Evolutionary conservation across 192 early-diverging fungal genomes (phyloP).

Genomic region (Coemansia sp.): DNA sequence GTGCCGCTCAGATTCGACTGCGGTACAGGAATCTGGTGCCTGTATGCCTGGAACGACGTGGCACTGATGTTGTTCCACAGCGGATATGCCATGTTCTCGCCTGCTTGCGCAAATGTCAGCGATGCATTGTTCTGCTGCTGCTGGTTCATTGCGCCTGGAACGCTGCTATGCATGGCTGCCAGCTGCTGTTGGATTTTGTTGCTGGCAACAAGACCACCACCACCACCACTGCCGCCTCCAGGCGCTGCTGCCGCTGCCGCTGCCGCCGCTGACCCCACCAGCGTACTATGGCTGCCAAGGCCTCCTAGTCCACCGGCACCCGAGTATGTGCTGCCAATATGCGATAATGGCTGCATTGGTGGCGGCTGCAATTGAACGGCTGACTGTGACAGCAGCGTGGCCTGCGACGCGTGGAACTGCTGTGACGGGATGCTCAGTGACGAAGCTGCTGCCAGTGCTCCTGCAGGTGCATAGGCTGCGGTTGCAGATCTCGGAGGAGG

Average conservation of each 20-base stretch:
- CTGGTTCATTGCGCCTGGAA: neutral
- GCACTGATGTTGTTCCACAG: slow-evolving; percentile 36
- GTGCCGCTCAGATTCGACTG: slow-evolving; percentile 38
- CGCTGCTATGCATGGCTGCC: slow-evolving; percentile 1
- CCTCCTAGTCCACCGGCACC: too few species aligned
- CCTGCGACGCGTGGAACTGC: slow-evolving; percentile 17
- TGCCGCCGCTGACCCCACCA: too few species aligned
- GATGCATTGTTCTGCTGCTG: neutral
- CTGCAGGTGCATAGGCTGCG: neutral
- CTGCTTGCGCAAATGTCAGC: slow-evolving; percentile 15
- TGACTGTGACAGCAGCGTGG: slow-evolving; percentile 1
- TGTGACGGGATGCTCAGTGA: slow-evolving; percentile 5
- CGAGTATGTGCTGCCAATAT: slow-evolving; percentile 3
- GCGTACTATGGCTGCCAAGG: too few species aligned
- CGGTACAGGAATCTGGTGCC: slow-evolving; percentile 38
- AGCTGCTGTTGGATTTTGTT: neutral
- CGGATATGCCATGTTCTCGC: slow-evolving; percentile 16
- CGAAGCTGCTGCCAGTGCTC: slow-evolving; percentile 13
- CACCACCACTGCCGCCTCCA: slow-evolving; percentile 3
- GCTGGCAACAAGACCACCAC: neutral
- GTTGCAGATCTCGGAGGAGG: slow-evolving; percentile 4
- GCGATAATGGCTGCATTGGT: neutral
- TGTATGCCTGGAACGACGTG: slow-evolving; percentile 26
- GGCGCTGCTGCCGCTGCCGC: slow-evolving; percentile 8
- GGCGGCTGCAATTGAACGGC: neutral